These are phyloP conservation scores for Fusarium sp. DNA, from an alignment of 2,329 filamentous ascomycete species.

Conservation along the genomic window DNA sequence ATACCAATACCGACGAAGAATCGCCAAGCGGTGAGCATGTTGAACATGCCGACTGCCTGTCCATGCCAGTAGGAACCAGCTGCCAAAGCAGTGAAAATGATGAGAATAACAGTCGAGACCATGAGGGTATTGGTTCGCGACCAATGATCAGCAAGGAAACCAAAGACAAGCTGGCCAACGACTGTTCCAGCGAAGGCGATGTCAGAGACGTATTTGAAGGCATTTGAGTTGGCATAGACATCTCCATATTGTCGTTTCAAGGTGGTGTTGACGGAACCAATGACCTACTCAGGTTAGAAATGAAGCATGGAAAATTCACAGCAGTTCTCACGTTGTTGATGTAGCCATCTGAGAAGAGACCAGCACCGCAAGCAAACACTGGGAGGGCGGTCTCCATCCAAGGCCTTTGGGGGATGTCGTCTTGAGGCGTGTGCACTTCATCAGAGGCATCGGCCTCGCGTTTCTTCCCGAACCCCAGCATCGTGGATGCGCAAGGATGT, in stretches of 20 bases:
- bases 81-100: conserved; percentile 83
- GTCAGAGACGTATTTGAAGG: conserved; percentile 78
- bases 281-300: conserved; percentile 65
- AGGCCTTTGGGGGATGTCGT: conserved; percentile 13
- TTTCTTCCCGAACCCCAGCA: conserved; percentile 33
- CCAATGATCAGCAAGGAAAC: conserved; percentile 83
- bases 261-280: conserved; percentile 86
- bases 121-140: conserved; percentile 85
- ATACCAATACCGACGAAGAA: conserved; percentile 87
- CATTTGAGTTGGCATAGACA: conserved; percentile 73
- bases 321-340: conserved; percentile 75
- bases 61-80: conserved; percentile 81
- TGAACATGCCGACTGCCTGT: conserved; percentile 75
- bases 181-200: conserved; percentile 91
- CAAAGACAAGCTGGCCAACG: conserved; percentile 82
- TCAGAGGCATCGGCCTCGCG: conserved; percentile 13
- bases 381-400: conserved; percentile 58
- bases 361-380: conserved; percentile 87
- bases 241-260: conserved; percentile 73
- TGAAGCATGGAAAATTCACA: background rate
- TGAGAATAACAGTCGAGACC: conserved; percentile 81
- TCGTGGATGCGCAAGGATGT: background rate
- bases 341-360: conserved; percentile 91
- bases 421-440: background rate
- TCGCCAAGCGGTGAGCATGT: conserved; percentile 79